Evolutionary conservation across 352 stramenopile genomes (phyloP).

Genomic region (Halophytophthora batemanensis): DNA sequence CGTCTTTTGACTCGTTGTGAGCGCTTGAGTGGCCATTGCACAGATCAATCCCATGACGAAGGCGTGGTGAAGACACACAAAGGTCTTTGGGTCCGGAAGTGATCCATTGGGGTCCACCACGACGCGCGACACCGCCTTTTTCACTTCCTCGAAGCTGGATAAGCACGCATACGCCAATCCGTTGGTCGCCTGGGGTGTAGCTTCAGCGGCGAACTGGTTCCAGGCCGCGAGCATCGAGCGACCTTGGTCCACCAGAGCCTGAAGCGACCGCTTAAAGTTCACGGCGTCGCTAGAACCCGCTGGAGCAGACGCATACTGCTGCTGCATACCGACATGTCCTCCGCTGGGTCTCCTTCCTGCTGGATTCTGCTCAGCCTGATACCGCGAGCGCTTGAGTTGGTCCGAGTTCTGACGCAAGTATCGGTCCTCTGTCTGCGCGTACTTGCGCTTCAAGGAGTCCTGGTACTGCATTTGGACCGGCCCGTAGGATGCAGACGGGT

Average conservation of each 20-base stretch:
- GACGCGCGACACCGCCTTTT: slow-evolving; percentile 67
- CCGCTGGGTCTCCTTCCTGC: slow-evolving; percentile 7
- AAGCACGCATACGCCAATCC: slow-evolving; percentile 61
- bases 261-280: slow-evolving; percentile 50
- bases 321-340: slow-evolving; percentile 2
- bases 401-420: slow-evolving; percentile 27
- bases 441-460: slow-evolving; percentile 38
- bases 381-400: slow-evolving; percentile 31
- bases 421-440: slow-evolving; percentile 18
- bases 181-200: slow-evolving; percentile 50
- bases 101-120: slow-evolving; percentile 42
- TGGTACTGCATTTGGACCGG: slow-evolving; percentile 23
- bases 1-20: slow-evolving; percentile 61
- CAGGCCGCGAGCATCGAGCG: slow-evolving; percentile 69
- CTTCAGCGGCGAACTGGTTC: slow-evolving; percentile 62
- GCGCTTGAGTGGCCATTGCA: slow-evolving; percentile 71
- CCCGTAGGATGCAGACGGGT: slow-evolving; percentile 19
- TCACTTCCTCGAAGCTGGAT: slow-evolving; percentile 78
- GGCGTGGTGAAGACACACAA: slow-evolving; percentile 79
- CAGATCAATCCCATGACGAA: slow-evolving; percentile 78
- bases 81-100: slow-evolving; percentile 50
- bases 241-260: slow-evolving; percentile 63
- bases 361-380: slow-evolving; percentile 10
- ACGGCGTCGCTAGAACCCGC: slow-evolving; percentile 10
- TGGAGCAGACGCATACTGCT: slow-evolving; percentile 13